Evolutionary conservation across 169 alveolate species (phyloP).

Genomic region (Perkinsus chesapeaki): DNA sequence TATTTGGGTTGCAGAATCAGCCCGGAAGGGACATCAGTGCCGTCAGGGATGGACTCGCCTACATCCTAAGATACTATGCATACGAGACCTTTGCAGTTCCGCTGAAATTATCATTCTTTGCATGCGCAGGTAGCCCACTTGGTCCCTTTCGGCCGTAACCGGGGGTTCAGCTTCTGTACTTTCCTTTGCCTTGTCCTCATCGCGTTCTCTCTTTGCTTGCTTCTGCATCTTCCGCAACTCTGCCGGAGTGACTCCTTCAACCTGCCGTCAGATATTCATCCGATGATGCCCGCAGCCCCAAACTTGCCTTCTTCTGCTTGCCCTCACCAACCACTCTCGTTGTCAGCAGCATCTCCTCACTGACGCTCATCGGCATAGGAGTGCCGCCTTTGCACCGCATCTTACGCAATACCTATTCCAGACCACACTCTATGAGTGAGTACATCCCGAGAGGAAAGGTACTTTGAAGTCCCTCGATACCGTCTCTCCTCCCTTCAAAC

Average conservation of each 20-base stretch:
- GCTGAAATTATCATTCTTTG: too few species aligned
- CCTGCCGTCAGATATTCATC: neutral
- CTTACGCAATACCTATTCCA: neutral
- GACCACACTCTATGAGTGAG: neutral
- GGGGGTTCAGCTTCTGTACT: neutral
- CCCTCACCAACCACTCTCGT: neutral
- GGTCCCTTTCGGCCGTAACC: neutral
- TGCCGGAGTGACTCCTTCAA: neutral
- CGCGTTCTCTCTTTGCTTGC: neutral
- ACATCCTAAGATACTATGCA: too few species aligned
- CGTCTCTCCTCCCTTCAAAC: neutral
- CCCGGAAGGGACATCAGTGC: neutral
- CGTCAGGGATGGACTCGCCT: neutral
- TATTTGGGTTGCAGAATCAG: neutral
- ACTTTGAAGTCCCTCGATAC: neutral
- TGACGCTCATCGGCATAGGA: neutral
- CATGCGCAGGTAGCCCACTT: neutral
- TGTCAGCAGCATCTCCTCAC: neutral
- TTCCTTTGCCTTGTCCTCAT: neutral
- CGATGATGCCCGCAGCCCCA: neutral
- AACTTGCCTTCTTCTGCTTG: neutral
- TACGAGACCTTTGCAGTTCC: too few species aligned
- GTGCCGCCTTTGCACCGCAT: constrained; percentile 2
- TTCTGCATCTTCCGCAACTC: constrained; percentile 1
- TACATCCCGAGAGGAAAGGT: neutral